Base-by-base conservation (phyloP, 495 filamentous ascomycete species). In the Opeltia flavorubescens region DNA sequence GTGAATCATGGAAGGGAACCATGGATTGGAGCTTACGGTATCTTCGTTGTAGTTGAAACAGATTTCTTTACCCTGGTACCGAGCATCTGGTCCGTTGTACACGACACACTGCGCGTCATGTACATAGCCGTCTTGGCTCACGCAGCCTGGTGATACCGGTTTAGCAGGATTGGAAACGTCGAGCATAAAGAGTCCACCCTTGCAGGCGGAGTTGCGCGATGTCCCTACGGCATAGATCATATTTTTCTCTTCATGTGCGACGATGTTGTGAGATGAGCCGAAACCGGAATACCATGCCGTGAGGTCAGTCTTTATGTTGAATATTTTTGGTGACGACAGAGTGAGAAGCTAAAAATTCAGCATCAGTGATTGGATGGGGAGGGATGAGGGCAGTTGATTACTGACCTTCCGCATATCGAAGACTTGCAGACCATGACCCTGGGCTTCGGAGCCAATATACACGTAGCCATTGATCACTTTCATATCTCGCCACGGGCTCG, bases 71-170 rank as follows among this genome's bases (percentile, higher is more conserved):
- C 70, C 72, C 2, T 56, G 40, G 58, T 72, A 79, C 50, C 65
- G 63, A 43, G 58, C 60, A 55, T 73, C 66, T 12, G 76, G 76
- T 4, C 75, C 76, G 24, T 63, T 64, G 64, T 78, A 80, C 45
- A 70, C 55, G 18, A 80, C 54, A 50, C 76, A 78, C 52, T 79
- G 75, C 0, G 76, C 74, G 51, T 78, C 75, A 51, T 78, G 75
- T 20, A 77, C 72, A 52, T 78, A 78, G 48, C 75, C 75, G 56
- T 76, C 75, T 15, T 60, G 55, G 12, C 63, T 57, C 17, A 65
- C 67, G 54, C 75, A 78, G 1, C 75, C 74, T 0, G 72, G 65
- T 1, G 59, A 68, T 0, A 60, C 65, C 17, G 74, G 70, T 44
- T 72, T 72, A 23, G 66, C 54, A 21, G 70, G 54, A 51, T 74